These are phyloP conservation scores for Alternaria postmessia DNA, from an alignment of 2,329 filamentous ascomycete genomes.

Conservation along the genomic window DNA sequence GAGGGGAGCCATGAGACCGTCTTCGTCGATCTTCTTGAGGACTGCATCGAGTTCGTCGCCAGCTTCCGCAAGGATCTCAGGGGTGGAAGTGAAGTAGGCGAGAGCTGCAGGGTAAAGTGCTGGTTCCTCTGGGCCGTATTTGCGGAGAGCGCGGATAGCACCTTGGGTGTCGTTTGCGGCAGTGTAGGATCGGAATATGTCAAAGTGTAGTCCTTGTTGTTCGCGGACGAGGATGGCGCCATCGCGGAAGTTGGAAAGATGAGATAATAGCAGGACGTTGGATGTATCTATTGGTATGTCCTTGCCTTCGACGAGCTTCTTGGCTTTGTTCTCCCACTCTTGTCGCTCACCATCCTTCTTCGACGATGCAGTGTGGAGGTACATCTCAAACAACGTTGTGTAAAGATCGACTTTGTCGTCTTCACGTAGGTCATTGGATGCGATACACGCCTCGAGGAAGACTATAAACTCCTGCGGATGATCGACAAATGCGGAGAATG, in stretches of 20 bases:
- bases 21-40: slow-evolving; percentile 84
- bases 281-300: slow-evolving; percentile 89
- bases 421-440: slow-evolving; percentile 73
- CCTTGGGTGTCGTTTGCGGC: slow-evolving; percentile 89
- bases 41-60: slow-evolving; percentile 83
- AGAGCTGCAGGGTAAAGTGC: slow-evolving; percentile 92
- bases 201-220: slow-evolving; percentile 87
- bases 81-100: slow-evolving; percentile 89
- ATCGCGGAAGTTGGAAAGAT: slow-evolving; percentile 87
- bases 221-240: slow-evolving; percentile 93
- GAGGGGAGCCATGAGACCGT: slow-evolving; percentile 91
- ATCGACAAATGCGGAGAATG: slow-evolving; percentile 96
- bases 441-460: slow-evolving; percentile 88
- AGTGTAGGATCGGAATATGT: slow-evolving; percentile 97
- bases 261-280: slow-evolving; percentile 90
- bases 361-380: slow-evolving; percentile 84
- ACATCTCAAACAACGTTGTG: slow-evolving; percentile 98
- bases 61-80: slow-evolving; percentile 81
- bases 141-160: slow-evolving; percentile 86
- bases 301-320: slow-evolving; percentile 82
- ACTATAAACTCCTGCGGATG: slow-evolving; percentile 90
- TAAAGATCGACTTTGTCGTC: slow-evolving; percentile 85
- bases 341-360: slow-evolving; percentile 74
- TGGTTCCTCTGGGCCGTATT: slow-evolving; percentile 91
- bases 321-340: slow-evolving; percentile 90